Conservation (phyloP, 2,329 filamentous ascomycete species). For the Penicillium sclerotigenum region DNA sequence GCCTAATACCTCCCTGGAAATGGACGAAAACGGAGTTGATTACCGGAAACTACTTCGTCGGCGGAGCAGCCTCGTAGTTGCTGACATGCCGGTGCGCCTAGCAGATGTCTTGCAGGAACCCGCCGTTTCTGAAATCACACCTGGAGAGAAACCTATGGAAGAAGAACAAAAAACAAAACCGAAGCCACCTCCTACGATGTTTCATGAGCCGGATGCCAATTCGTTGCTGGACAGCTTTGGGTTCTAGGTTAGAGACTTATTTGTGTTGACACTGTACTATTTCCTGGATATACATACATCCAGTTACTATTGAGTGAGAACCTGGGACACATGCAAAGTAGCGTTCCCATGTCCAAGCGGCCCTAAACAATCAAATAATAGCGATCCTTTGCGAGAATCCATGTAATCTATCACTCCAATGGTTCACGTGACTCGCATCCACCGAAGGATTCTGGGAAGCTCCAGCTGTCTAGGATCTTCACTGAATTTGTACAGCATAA, state of each 20-base stretch:
- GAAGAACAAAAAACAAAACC: conserved; percentile 41
- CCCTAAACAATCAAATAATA: neutral
- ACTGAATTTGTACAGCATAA: neutral
- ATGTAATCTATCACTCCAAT: neutral
- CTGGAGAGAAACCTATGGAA: conserved; percentile 23
- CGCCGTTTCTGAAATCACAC: conserved; percentile 23
- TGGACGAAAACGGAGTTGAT: conserved; percentile 47
- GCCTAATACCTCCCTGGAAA: conserved; percentile 30
- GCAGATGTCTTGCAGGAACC: conserved; percentile 40
- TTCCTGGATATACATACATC: neutral
- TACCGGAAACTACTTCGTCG: conserved; percentile 67
- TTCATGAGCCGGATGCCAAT: conserved; percentile 87
- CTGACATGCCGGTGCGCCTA: conserved; percentile 56
- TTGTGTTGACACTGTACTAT: conserved; percentile 6
- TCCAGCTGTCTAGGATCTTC: neutral
- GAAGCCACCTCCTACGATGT: conserved; percentile 68
- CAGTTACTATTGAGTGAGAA: neutral
- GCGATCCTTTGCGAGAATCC: neutral
- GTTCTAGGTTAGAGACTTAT: conserved; percentile 55
- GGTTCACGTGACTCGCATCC: neutral
- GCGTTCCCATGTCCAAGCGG: neutral
- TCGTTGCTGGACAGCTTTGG: conserved; percentile 91
- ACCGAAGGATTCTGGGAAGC: neutral
- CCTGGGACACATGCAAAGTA: neutral
- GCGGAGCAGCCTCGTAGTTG: conserved; percentile 74